Conservation (phyloP, 257 asterid genomes). For the Solanum bukasovii region DNA sequence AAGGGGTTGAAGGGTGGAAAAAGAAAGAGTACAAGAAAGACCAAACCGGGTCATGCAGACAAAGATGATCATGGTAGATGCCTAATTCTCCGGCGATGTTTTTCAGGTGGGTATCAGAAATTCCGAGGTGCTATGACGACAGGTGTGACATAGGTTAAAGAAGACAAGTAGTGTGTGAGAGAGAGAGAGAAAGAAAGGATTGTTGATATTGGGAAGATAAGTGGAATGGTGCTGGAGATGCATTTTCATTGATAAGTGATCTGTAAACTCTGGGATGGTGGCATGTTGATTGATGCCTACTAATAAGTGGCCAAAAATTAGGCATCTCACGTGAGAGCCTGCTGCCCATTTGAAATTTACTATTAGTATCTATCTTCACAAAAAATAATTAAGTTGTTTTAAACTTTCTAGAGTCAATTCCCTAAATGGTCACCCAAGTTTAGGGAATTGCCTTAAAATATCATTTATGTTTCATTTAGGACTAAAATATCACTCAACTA, state of each 20-base stretch:
- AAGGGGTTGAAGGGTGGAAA: slow-evolving; percentile 14
- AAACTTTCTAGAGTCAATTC: too few relatives aligned
- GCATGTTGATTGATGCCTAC: background rate
- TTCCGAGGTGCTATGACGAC: background rate
- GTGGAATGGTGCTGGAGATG: background rate
- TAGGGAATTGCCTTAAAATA: too few relatives aligned
- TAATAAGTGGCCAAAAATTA: background rate
- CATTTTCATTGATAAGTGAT: background rate
- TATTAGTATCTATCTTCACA: background rate
- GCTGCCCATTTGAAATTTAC: background rate
- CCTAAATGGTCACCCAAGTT: too few relatives aligned
- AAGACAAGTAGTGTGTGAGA: background rate
- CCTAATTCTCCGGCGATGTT: background rate
- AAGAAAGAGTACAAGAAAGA: slow-evolving; percentile 5
- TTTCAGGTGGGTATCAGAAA: background rate
- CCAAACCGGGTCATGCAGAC: slow-evolving; percentile 8
- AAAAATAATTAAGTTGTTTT: background rate
- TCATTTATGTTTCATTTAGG: too few relatives aligned
- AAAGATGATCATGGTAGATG: background rate
- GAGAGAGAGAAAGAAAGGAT: background rate
- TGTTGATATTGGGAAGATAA: background rate
- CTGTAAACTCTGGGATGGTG: background rate
- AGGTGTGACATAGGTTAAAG: background rate
- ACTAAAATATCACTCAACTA: too few relatives aligned
- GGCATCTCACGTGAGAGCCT: background rate